A percentile compares a stretch with the other conserved stretches of the same genome.
Conservation (phyloP, 371 early-diverging fungal genomes). For the Capniomyces stellatus region DNA sequence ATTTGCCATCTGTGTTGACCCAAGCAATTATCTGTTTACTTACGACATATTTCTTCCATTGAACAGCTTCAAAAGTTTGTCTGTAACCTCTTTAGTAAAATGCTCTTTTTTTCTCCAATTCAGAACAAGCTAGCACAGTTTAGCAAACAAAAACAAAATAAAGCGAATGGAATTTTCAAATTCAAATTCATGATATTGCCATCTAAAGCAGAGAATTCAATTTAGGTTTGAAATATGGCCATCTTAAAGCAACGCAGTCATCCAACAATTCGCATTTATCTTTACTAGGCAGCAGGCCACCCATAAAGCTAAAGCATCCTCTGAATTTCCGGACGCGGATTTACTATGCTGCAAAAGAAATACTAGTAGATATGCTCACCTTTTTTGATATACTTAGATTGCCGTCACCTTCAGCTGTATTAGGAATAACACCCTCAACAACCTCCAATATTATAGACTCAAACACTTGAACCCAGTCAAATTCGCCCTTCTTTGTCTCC, state of each 20-base stretch:
- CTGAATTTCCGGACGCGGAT: too few relatives aligned
- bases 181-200: too few relatives aligned
- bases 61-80: conserved; percentile 7
- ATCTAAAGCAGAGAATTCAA: too few relatives aligned
- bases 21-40: too few relatives aligned
- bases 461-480: conserved; percentile 39
- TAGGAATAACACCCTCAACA: conserved; percentile 38
- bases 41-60: conserved; percentile 1
- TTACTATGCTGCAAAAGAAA: too few relatives aligned
- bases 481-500: conserved; percentile 31
- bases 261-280: neutral
- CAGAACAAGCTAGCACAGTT: conserved; percentile 10
- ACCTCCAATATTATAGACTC: conserved; percentile 33
- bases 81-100: conserved; percentile 5
- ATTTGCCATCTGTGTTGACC: too few relatives aligned
- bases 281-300: too few relatives aligned
- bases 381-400: conserved; percentile 49
- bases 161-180: too few relatives aligned
- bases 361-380: conserved; percentile 9
- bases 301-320: too few relatives aligned
- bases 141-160: too few relatives aligned
- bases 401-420: conserved; percentile 41
- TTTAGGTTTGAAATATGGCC: too few relatives aligned
- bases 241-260: too few relatives aligned
- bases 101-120: conserved; percentile 11